phyloP scores from a whole-genome alignment of 345 rosid species.

The Carallia brachiata region DNA sequence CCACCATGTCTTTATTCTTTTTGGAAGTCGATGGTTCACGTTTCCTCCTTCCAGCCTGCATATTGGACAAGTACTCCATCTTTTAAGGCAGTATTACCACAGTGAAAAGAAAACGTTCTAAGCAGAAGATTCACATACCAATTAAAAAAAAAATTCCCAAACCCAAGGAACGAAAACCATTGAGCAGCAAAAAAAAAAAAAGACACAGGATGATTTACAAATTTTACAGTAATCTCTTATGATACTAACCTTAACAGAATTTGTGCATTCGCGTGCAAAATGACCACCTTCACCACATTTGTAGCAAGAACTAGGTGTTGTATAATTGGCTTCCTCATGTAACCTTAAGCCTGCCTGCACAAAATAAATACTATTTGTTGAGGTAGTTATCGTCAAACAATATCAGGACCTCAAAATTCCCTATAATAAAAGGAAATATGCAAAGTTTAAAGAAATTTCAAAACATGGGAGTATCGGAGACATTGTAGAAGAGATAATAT shows the following conservation, averaged over 20 bases:
- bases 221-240: not conserved
- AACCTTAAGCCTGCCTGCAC: slow-evolving; percentile 27
- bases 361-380: not conserved
- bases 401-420: too few species aligned
- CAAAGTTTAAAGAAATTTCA: too few species aligned
- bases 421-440: too few species aligned
- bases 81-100: not conserved
- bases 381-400: not conserved
- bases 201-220: not conserved
- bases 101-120: not conserved
- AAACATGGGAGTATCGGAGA: too few species aligned
- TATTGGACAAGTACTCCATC: too few species aligned
- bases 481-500: too few species aligned
- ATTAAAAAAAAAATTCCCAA: not conserved
- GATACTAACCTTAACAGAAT: slow-evolving; percentile 48
- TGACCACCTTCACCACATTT: slow-evolving; percentile 71
- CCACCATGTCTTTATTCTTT: slow-evolving; percentile 34
- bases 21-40: slow-evolving; percentile 41
- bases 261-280: slow-evolving; percentile 74
- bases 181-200: not conserved
- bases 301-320: slow-evolving; percentile 50
- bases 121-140: not conserved
- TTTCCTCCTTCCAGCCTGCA: slow-evolving; percentile 52
- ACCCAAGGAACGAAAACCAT: not conserved
- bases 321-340: slow-evolving; percentile 17